Base-by-base conservation (phyloP, 2,329 filamentous ascomycete species). In the Diaporthe helianthi region DNA sequence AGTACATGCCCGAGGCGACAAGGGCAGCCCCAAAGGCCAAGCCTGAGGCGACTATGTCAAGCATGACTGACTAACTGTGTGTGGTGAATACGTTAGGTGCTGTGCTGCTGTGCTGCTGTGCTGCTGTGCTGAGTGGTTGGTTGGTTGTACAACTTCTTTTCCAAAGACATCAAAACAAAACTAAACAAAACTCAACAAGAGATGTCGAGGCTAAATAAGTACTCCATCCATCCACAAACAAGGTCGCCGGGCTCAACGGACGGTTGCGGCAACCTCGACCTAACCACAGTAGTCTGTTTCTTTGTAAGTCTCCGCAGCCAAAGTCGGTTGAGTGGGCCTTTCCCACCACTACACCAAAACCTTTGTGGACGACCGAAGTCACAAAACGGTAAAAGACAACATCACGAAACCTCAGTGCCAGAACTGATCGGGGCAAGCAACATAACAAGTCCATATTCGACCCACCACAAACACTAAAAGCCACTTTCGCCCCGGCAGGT, bases 1-100 rank as follows among this genome's bases (percentile, higher is more conserved):
- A 80, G 74, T 86, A 86, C 68, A 92, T 87, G 36, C 89, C 89
- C 1, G 89, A 83, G 4, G 83, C 85, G 38, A 86, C 82, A 52
- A 91, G 82, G 67, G 89, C 87, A 13, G 86, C 86, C 55, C 90
- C 90, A 73, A 92, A 91, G 54, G 84, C 81, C 49, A 83, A 83
- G 29, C 90, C 90, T 1, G 86, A 82, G 52, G 84, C 69, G 51
- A 84, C 64, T 1, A 79, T 76, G 71, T 80, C 77, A 65, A 74
- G 73, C 51, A 53, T 65, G 41, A 17, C 31, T n/a, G n/a, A n/a
- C n/a, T n/a, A n/a, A n/a, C n/a, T 29, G 8, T 44, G 41, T 19
- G 41, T 19, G 15, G 38, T 44, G 6, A 7, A 44, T 4, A 8
- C 7, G 38, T 8, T 1, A n/a, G n/a, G n/a, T n/a, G n/a, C n/a